Percentiles rank a stretch among this genome's conserved stretches.
Conservation (phyloP, 805 yeast genomes). For the Zygotorulaspora chibaensis region DNA sequence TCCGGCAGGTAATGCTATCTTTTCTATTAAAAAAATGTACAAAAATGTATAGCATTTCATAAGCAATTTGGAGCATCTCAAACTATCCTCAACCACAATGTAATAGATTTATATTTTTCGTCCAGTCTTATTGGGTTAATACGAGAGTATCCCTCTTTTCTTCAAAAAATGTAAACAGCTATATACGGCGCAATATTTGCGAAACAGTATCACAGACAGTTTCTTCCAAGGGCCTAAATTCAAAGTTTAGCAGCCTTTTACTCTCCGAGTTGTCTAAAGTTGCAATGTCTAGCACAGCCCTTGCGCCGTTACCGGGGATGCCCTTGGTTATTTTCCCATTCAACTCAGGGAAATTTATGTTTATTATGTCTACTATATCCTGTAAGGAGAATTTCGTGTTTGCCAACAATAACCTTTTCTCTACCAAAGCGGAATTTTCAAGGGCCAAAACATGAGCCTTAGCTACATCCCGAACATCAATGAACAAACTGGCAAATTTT, state of each 20-base stretch:
- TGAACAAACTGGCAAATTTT: slow-evolving; percentile 37
- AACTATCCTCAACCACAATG: too few relatives aligned
- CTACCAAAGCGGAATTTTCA: slow-evolving; percentile 30
- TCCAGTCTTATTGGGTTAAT: too few relatives aligned
- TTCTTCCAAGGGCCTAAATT: slow-evolving; percentile 20
- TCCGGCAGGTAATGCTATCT: too few relatives aligned
- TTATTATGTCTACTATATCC: slow-evolving; percentile 24
- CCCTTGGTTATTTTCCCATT: slow-evolving; percentile 44
- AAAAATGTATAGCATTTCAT: too few relatives aligned
- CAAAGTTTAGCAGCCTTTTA: slow-evolving; percentile 23
- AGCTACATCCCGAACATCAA: slow-evolving; percentile 57
- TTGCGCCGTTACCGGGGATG: slow-evolving; percentile 29
- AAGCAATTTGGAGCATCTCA: too few relatives aligned
- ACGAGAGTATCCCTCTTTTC: too few relatives aligned
- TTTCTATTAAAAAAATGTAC: too few relatives aligned
- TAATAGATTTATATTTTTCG: too few relatives aligned
- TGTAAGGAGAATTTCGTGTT: slow-evolving; percentile 14
- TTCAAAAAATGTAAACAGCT: too few relatives aligned
- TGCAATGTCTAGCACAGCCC: background rate
- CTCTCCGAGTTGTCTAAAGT: slow-evolving; percentile 20
- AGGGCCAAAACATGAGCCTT: slow-evolving; percentile 48
- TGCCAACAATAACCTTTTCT: slow-evolving; percentile 29
- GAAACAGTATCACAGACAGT: slow-evolving; percentile 25
- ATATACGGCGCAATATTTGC: slow-evolving; percentile 18
- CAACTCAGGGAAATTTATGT: slow-evolving; percentile 41